phyloP scores from a whole-genome alignment of 768 basidiomycete genomes.

The Termitomyces sp. region DNA sequence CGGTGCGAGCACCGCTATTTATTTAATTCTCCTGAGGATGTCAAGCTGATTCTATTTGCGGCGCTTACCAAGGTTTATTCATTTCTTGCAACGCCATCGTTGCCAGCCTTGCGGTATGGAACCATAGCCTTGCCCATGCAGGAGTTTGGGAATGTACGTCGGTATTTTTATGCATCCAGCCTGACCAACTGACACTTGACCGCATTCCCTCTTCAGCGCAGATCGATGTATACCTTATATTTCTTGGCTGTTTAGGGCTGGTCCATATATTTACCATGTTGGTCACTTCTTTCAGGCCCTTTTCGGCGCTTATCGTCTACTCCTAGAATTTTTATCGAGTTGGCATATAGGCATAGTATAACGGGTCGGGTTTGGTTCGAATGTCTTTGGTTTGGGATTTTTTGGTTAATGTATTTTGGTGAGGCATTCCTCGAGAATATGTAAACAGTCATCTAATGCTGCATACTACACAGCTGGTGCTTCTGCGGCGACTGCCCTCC shows the following conservation, averaged over 20 bases:
- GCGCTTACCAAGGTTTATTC: constrained; percentile 45
- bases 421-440: constrained; percentile 18
- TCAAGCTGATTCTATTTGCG: constrained; percentile 6
- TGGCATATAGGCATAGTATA: constrained; percentile 48
- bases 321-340: constrained; percentile 58
- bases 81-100: constrained; percentile 64
- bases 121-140: constrained; percentile 48
- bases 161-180: not conserved
- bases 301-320: constrained; percentile 5
- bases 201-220: constrained; percentile 31
- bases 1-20: constrained; percentile 33
- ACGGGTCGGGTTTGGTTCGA: constrained; percentile 74
- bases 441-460: not conserved
- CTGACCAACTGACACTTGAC: constrained; percentile 1
- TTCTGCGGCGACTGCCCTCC: constrained; percentile 42
- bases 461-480: constrained; percentile 44
- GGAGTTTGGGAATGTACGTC: constrained; percentile 39
- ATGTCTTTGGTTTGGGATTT: constrained; percentile 55
- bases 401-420: constrained; percentile 64
- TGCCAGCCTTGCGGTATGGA: constrained; percentile 69
- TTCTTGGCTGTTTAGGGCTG: constrained; percentile 59
- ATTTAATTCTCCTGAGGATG: not conserved
- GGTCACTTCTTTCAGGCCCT: constrained; percentile 22
- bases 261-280: constrained; percentile 59
- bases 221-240: constrained; percentile 60